Percentiles rank a stretch among this genome's conserved stretches.
Evolutionary conservation across 1,139 yeast species (phyloP).

Genomic region (Scheffersomyces titani): DNA sequence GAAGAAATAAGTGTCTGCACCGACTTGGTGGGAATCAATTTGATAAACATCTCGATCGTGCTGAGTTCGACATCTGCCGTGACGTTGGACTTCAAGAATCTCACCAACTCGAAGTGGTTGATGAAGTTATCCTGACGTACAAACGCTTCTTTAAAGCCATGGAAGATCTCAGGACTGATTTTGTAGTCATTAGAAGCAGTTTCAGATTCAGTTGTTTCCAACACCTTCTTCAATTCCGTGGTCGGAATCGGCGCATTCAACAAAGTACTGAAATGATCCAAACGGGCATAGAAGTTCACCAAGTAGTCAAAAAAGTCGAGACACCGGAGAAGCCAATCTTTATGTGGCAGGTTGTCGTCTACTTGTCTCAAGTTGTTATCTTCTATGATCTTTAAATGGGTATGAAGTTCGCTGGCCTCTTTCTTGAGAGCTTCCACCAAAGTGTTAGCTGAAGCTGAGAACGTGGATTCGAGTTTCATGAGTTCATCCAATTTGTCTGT

Average conservation of each 20-base stretch:
- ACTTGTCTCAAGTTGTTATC: neutral
- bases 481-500: slow-evolving; percentile 12
- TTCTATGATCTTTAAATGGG: neutral
- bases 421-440: neutral
- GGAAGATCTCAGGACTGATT: neutral
- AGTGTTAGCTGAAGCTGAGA: neutral
- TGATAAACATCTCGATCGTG: slow-evolving; percentile 12
- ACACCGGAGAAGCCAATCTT: slow-evolving; percentile 5
- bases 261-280: slow-evolving; percentile 15
- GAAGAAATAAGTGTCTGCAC: slow-evolving; percentile 1
- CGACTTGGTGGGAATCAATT: slow-evolving; percentile 12
- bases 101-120: slow-evolving; percentile 12
- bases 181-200: neutral
- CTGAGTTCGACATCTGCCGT: slow-evolving; percentile 8
- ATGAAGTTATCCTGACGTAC: slow-evolving; percentile 2
- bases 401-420: neutral
- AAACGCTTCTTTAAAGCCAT: neutral
- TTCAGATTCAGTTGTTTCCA: slow-evolving; percentile 6
- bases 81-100: slow-evolving; percentile 9
- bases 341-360: neutral
- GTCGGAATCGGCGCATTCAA: slow-evolving; percentile 9
- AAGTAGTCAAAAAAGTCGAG: slow-evolving; percentile 16
- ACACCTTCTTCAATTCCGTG: slow-evolving; percentile 6
- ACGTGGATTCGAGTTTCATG: slow-evolving; percentile 7
- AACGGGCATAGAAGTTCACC: slow-evolving; percentile 13